A percentile compares a stretch with the other conserved stretches of the same genome.
Conservation (phyloP, 805 yeast species). For the Lipomyces yamadae region DNA sequence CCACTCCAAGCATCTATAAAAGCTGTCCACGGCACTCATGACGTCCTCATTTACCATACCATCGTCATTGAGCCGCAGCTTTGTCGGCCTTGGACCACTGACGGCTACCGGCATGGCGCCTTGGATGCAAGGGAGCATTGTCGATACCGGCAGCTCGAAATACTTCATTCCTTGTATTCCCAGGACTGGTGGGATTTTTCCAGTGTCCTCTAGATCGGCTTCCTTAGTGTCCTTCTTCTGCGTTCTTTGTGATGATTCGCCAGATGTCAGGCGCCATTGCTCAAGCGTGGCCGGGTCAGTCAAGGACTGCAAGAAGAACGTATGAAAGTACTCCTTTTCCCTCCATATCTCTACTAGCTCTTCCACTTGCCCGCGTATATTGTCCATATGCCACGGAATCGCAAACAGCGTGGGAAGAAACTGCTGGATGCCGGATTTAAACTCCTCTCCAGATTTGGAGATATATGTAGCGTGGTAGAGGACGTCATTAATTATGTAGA, state of each 20-base stretch:
- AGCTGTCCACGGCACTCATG: conserved; percentile 21
- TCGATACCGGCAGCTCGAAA: conserved; percentile 37
- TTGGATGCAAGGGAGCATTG: conserved; percentile 27
- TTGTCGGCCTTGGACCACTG: conserved; percentile 14
- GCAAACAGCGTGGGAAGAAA: conserved; percentile 23
- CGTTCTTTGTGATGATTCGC: not conserved
- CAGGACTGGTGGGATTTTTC: conserved; percentile 21
- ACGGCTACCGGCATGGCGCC: conserved; percentile 11
- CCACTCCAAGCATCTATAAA: conserved; percentile 20
- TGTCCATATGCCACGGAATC: conserved; percentile 22
- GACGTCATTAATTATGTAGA: conserved; percentile 36
- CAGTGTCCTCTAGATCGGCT: not conserved
- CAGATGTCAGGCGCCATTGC: not conserved
- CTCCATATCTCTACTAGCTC: conserved; percentile 31
- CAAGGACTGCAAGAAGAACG: conserved; percentile 7
- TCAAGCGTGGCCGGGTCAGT: conserved; percentile 9
- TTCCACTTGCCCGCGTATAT: conserved; percentile 13
- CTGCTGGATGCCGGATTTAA: conserved; percentile 14
- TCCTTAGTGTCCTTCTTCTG: not conserved
- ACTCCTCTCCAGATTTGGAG: not conserved
- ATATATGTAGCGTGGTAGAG: conserved; percentile 14
- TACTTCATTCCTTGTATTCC: conserved; percentile 24
- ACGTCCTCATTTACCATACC: conserved; percentile 8
- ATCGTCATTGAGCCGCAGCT: not conserved
- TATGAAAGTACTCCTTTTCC: conserved; percentile 15